Evolutionary conservation across 2,329 filamentous ascomycete genomes (phyloP).

Genomic region (Nothomitra cinnamomea): DNA sequence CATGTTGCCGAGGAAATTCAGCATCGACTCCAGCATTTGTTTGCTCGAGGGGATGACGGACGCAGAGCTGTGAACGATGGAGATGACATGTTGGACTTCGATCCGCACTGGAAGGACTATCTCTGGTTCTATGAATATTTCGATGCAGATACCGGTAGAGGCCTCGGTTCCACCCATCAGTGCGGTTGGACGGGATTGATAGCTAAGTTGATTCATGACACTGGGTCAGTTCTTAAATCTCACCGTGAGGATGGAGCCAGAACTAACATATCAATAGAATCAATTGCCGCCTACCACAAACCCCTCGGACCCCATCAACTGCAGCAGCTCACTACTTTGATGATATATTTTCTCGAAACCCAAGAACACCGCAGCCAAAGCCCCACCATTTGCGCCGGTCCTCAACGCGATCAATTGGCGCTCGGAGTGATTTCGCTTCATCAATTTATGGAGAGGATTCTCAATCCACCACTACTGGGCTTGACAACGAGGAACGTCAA

Average conservation of each 20-base stretch:
- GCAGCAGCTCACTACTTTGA: conserved; percentile 92
- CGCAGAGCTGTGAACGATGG: conserved; percentile 77
- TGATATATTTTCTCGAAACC: conserved; percentile 55
- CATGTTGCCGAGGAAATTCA: conserved; percentile 91
- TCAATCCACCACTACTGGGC: conserved; percentile 28
- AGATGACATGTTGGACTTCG: conserved; percentile 74
- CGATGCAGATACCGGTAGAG: conserved; percentile 77
- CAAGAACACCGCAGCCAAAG: conserved; percentile 22
- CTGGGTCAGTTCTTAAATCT: conserved; percentile 40
- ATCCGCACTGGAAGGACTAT: conserved; percentile 82
- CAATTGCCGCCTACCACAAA: conserved; percentile 81
- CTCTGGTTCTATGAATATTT: conserved; percentile 98
- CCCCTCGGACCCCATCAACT: conserved; percentile 68
- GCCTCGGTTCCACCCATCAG: conserved; percentile 82
- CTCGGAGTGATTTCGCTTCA: conserved; percentile 56
- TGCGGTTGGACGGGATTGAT: conserved; percentile 94
- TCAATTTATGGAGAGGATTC: conserved; percentile 26
- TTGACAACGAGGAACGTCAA: conserved; percentile 34
- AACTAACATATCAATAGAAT: conserved; percentile 33
- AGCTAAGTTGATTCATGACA: conserved; percentile 94
- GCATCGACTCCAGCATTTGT: conserved; percentile 83
- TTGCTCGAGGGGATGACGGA: conserved; percentile 68
- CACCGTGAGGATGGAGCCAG: neutral
- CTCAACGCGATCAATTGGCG: conserved; percentile 72
- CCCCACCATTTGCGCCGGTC: conserved; percentile 51